Conservation (phyloP, 164 flowering plant genomes). For the Stephania cephalantha region DNA sequence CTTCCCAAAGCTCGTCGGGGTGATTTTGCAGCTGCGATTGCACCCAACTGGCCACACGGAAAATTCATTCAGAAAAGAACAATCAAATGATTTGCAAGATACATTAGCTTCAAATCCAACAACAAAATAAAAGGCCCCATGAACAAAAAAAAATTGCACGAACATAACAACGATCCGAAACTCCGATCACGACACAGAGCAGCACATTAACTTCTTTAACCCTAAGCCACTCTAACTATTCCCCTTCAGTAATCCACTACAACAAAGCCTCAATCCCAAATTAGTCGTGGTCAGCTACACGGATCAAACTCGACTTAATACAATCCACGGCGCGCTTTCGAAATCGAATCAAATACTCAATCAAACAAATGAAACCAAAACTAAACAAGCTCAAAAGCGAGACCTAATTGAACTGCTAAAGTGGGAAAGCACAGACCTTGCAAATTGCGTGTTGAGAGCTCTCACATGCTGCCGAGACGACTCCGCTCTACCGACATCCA, state of each 20-base stretch:
- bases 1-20: slow-evolving; percentile 98
- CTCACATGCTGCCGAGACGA: slow-evolving; percentile 79
- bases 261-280: no score
- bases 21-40: slow-evolving; percentile 73
- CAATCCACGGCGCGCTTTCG: no score
- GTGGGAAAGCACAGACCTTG: slow-evolving; percentile 44
- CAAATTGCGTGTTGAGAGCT: slow-evolving; percentile 91
- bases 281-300: no score
- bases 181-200: no score
- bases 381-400: not conserved
- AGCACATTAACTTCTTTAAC: no score
- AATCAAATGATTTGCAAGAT: not conserved
- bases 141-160: not conserved
- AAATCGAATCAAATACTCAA: not conserved
- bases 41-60: slow-evolving; percentile 66
- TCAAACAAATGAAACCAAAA: not conserved
- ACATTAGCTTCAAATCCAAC: not conserved
- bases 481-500: slow-evolving; percentile 56
- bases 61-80: not conserved
- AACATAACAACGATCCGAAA: not conserved
- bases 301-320: no score
- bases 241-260: no score
- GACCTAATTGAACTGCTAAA: not conserved
- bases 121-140: not conserved
- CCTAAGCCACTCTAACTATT: no score